Conservation (phyloP, 2,329 filamentous ascomycete species). For the Fusarium staphyleae region DNA sequence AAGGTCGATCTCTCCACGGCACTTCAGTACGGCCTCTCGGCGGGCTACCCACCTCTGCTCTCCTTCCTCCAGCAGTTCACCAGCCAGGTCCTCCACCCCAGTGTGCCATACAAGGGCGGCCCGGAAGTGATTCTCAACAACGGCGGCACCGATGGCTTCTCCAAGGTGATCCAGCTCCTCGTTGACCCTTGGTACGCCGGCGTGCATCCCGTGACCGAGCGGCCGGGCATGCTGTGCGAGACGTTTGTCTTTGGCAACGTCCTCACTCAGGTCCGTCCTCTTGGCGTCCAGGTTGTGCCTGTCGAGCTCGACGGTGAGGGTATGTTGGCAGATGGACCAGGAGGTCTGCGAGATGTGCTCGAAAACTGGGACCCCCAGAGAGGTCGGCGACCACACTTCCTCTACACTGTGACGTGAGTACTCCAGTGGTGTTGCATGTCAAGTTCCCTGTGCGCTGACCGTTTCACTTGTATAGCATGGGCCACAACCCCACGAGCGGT, state of each 20-base stretch:
- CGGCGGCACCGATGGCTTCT: conserved; percentile 85
- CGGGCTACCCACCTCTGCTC: conserved; percentile 80
- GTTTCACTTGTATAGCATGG: conserved; percentile 47
- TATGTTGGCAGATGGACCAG: conserved; percentile 76
- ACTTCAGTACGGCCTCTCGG: conserved; percentile 84
- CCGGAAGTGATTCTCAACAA: conserved; percentile 81
- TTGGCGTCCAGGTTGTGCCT: conserved; percentile 75
- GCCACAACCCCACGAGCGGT: conserved; percentile 86
- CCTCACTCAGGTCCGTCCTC: conserved; percentile 69
- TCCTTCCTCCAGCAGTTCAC: conserved; percentile 82
- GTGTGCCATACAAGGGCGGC: conserved; percentile 78
- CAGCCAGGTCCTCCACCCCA: conserved; percentile 78
- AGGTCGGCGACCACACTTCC: conserved; percentile 79
- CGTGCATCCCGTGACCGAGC: conserved; percentile 69
- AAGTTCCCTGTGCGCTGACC: not conserved
- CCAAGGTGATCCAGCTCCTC: conserved; percentile 78
- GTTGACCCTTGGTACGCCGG: conserved; percentile 77
- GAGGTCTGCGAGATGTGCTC: conserved; percentile 78
- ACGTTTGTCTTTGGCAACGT: conserved; percentile 83
- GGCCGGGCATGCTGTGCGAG: conserved; percentile 82
- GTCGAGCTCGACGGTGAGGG: conserved; percentile 81
- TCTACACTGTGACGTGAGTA: conserved; percentile 89
- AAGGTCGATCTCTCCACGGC: conserved; percentile 84
- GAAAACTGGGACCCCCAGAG: conserved; percentile 79
- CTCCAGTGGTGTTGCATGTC: not conserved